Evolutionary conservation across 1,284 basidiomycete genomes (phyloP), one percentile per base, ranked within the genome.

Genomic region (Apiotrichum sp.): DNA sequence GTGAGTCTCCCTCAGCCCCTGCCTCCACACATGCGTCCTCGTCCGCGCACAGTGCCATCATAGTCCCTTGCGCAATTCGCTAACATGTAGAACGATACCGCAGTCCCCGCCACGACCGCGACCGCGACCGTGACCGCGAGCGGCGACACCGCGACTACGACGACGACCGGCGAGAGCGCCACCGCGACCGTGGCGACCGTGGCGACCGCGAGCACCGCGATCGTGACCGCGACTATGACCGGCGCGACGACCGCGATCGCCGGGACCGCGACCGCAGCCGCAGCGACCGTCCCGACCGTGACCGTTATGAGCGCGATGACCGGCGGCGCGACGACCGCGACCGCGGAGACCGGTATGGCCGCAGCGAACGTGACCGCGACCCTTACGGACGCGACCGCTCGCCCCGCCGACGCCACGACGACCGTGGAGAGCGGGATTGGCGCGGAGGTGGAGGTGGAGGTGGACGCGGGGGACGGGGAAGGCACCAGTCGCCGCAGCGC

Each of bases 401-500:
- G 32, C 60, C 47, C 35, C 47, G 61, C 33, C 54, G 61, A 13
- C 50, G 60, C 34, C 49, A 61, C 29, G 51, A 55, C 32, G 57
- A 58, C 36, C 48, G 53, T 5, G 55, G 56, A 44, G 47, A 52
- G 47, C 53, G 42, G 9, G 61, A 62, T 36, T 55, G 63, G 61
- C 62, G 65, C 50, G 49, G 56, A 32, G 52, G 61, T 11, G 36
- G 53, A 32, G 39, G 50, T 6, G 6, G 8, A 7, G 42, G 40
- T 14, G 9, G 51, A 4, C 13, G 47, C 33, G 52, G 43, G 16
- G 71, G 71, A 11, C 81, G 80, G 22, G 87, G 79, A 40, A 58
- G 71, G 31, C 80, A 80, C 34, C 86, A 86, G 5, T 62, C 56
- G 38, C 65, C 67, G 3, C 85, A 88, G 63, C 80, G 91, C 63